Evolutionary conservation across 2,329 filamentous ascomycete species (phyloP).

Genomic region (Botrytis cinerea): DNA sequence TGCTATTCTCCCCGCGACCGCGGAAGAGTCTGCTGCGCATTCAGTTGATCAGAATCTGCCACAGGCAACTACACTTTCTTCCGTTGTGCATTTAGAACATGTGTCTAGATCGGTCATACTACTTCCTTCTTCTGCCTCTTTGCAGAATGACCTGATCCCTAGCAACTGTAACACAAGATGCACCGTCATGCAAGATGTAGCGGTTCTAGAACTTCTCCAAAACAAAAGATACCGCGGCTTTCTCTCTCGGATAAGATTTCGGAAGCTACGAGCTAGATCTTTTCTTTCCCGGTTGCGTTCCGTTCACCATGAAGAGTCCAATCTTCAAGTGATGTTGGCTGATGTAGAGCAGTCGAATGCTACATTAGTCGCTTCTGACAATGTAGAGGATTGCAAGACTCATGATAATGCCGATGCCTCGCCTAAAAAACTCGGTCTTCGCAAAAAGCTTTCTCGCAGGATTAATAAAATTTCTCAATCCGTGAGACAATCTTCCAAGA

Average conservation of each 20-base stretch:
- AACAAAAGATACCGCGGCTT: neutral
- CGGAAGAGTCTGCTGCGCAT: neutral
- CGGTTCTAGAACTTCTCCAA: neutral
- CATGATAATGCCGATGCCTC: neutral
- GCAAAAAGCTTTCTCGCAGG: neutral
- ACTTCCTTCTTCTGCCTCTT: neutral
- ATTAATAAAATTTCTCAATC: neutral
- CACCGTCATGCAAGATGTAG: neutral
- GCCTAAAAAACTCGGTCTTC: neutral
- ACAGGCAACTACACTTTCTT: neutral
- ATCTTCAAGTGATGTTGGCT: fast-evolving
- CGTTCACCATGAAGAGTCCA: neutral
- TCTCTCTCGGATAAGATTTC: neutral
- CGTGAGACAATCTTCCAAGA: neutral
- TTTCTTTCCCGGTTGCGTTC: neutral
- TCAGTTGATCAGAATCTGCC: neutral
- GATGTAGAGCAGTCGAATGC: neutral
- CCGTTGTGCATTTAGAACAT: neutral
- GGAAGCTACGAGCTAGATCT: neutral
- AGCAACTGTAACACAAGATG: neutral
- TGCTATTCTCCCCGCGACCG: neutral
- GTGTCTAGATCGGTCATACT: neutral
- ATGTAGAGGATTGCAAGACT: neutral
- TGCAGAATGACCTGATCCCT: neutral
- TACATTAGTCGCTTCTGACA: neutral